Percentiles rank a stretch among this genome's conserved stretches.
These are phyloP conservation scores for Jackrogersella multiformis DNA, from an alignment of 495 filamentous ascomycete species.

Conservation along the genomic window DNA sequence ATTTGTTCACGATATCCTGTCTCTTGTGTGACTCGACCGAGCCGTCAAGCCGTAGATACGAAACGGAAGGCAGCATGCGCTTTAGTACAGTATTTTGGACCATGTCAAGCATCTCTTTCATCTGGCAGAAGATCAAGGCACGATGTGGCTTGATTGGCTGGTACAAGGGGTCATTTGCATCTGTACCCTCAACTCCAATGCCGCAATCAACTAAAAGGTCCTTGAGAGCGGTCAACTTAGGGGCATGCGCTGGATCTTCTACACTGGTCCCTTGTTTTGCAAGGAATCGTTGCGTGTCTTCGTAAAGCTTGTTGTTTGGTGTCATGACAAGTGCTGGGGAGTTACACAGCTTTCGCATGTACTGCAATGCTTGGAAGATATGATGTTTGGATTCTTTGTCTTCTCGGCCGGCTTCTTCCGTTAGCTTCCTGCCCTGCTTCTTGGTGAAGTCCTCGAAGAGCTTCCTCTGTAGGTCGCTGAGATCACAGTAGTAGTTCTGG, in stretches of 20 bases:
- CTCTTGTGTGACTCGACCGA: slow-evolving; percentile 87
- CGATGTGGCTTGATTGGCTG: slow-evolving; percentile 91
- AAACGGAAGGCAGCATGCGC: slow-evolving; percentile 83
- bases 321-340: slow-evolving; percentile 96
- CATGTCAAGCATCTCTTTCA: slow-evolving; percentile 99
- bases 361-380: slow-evolving; percentile 98
- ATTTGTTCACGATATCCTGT: slow-evolving; percentile 97
- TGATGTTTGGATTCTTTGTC: slow-evolving; percentile 96
- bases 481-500: slow-evolving; percentile 99
- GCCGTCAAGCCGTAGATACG: slow-evolving; percentile 90
- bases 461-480: slow-evolving; percentile 92
- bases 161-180: slow-evolving; percentile 66
- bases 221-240: slow-evolving; percentile 87
- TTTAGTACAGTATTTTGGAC: slow-evolving; percentile 91
- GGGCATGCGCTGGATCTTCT: slow-evolving; percentile 86
- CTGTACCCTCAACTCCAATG: slow-evolving; percentile 80
- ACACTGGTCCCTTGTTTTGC: slow-evolving; percentile 76
- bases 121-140: slow-evolving; percentile 96
- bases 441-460: slow-evolving; percentile 96
- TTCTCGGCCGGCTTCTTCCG: slow-evolving; percentile 75
- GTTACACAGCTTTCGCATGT: slow-evolving; percentile 99
- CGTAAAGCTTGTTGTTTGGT: slow-evolving; percentile 89
- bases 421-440: slow-evolving; percentile 85
- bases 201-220: slow-evolving; percentile 95
- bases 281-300: slow-evolving; percentile 79